Evolutionary conservation across 2,329 filamentous ascomycete species (phyloP), one percentile per base, ranked within the genome.

Genomic region (Trichocomaceae sp.): DNA sequence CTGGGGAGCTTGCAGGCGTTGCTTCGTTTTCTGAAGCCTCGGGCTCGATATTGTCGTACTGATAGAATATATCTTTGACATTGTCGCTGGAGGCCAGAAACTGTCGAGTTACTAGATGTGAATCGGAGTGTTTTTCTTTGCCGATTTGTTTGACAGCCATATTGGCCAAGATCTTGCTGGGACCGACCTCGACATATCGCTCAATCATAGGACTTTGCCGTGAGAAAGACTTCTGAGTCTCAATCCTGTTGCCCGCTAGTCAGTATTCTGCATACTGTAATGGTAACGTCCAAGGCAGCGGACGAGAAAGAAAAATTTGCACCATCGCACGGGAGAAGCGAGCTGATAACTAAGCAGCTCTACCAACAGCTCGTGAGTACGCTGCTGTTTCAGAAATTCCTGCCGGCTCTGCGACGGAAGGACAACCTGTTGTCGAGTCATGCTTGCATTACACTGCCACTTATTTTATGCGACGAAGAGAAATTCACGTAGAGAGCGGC

Each of bases 131-230:
- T 50, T 53, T 60, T 59, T 62, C 55, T 37, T 59, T 60, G 41
- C 62, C 58, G 10, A 68, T 60, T 6, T 70, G 73, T 50, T 64
- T 64, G 61, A 67, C 69, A 17, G 67, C 65, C 70, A 75, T 74
- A n/a, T 62, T 66, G 9, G 64, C 62, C 20, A 75, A 59, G 4
- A 64, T 71, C 20, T 66, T 61, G 5, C 66, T 62, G 0, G 72
- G 72, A 4, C 72, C 73, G 48, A 75, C 65, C 59, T 75, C 72
- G 45, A 75, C 62, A 29, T 71, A 61, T 13, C 69, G 62, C 44
- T 69, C 61, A 26, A 65, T 64, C 15, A 62, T 56, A 22, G 58
- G 52, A 29, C 29, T 50, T 3, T 64, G 58, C 19, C 44, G 54
- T 17, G 69, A 61, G 10, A 75, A 54, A 15, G 64, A 54, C 52